Base-by-base conservation (phyloP, 106 monocot genomes). In the Phalaenopsis aphrodite region DNA sequence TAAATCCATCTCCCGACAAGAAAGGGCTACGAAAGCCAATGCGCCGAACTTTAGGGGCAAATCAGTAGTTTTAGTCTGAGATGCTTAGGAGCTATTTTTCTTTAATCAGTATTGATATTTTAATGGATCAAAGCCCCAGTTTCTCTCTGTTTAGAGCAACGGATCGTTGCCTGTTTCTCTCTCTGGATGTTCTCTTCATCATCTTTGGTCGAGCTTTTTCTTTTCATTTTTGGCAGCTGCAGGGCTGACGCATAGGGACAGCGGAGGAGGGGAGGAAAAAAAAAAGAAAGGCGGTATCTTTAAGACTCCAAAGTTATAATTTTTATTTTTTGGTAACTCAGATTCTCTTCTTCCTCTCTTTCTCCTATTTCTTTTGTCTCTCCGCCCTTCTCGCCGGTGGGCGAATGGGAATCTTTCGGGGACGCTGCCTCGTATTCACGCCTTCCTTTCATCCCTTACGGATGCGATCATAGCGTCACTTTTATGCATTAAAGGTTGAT, bases 111-210 rank as follows among this genome's bases (percentile, higher is more conserved):
- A 2, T 52, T 15, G 11, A 71, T 71, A 41, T 15, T 75, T 49
- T 76, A 76, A 24, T 24, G 52, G 17, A 76, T 76, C 24, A 76
- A 19, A n/a, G 14, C 76, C 76, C 49, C 76, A 49, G 76, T 76
- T 48, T 12, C 12, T 12, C 49, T 76, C 76, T 18, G 49, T 49
- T 23, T 21, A 16, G 76, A 48, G 66, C 64, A 82, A 77, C 52
- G 65, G 77, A 82, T 82, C 47, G 81, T 37, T 49, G 75, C 76
- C 76, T 30, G 30, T 10, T 56, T 56, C 11, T 83, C 42, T 83
- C 43, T 71, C 52, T 52, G 14, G 52, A 15, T 5, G 21, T 1
- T 64, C 55, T 55, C 64, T 41, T 17, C 2, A 36, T 17, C 69
- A 16, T 75, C 21, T 55, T 30, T 8, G 74, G 9, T 52, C 75